Base-by-base conservation (phyloP, 106 monocot genomes). In the Posidonia australis region DNA sequence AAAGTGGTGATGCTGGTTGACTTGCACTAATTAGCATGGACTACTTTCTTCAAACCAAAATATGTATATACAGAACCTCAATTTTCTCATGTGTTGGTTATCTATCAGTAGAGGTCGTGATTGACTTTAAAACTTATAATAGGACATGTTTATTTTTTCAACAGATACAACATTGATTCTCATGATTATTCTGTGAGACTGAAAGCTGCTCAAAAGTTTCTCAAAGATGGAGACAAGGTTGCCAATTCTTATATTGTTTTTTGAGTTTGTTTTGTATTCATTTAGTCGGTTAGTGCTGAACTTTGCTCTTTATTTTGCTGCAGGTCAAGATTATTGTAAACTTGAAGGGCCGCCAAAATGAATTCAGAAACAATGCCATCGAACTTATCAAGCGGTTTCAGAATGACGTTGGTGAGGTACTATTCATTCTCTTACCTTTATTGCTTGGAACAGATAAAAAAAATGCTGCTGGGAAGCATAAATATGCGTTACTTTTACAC, bases 321-420 rank as follows among this genome's bases (percentile, higher is more conserved):
- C 80, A 96, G 96, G 96, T 96, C 22, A 96, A 96, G 74, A 69
- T 90, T 55, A 96, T 96, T 11, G 90, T 96, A 27, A 82, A 80
- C 29, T 57, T 96, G 56, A 90, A 84, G 80, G 78, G 82, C 28
- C 70, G 90, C 28, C 78, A 90, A 79, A 90, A 80, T 71, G 74
- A 86, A 27, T 90, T 89, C 75, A 96, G 74, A 69, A 79, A 82
- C 51, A 72, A 77, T 65, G 96, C 96, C 54, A 81, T 96, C 61
- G 87, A 82, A 43, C 87, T 96, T 60, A 61, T 96, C 43, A 87
- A 78, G 76, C 77, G 74, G 9, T 90, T 96, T 66, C 83, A 96
- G 72, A 78, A 63, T 72, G 94, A 96, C 60, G 24, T 96, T 46
- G 94, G 94, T 13, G 74, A 86, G 90, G 94, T 96, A 78, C 32